Evolutionary conservation across 805 yeast genomes (phyloP), one percentile per base, ranked within the genome.

Genomic region (Lipomyces anomalus): DNA sequence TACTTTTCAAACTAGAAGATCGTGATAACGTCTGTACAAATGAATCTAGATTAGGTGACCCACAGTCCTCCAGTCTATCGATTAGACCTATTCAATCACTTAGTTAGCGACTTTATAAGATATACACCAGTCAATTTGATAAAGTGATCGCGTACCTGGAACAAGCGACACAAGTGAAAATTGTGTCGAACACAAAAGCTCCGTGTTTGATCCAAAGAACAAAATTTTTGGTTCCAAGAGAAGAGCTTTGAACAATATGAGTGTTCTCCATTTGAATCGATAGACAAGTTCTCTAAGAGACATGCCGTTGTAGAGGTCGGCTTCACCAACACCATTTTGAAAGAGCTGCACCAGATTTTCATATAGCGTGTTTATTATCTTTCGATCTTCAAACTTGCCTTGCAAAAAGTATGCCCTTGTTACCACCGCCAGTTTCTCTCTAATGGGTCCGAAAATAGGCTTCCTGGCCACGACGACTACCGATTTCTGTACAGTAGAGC

Each of bases 401-500:
- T 92, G 98, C 40, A 78, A 71, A 60, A 92, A 92, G 64, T 80
- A 90, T 1, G 88, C 83, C 48, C 81, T 78, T 0, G 97, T 89
- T 24, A 90, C 85, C 22, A 92, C 86, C 38, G 95, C 82, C 52
- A 92, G 67, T 63, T 92, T 92, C 57, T 92, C 97, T 59, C 82
- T 84, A 46, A 92, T 78, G 50, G 88, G 95, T 0, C 74, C 74
- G 59, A 86, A 87, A 2, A 92, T 78, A 1, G 98, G 97, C 61
- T 83, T 82, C 47, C 85, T 74, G 3, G 84, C 76, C n/a, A 92
- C 75, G 32, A 92, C 80, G 4, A 92, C 95, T 23, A 92, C 76
- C 0, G 95, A 82, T 60, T 92, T 92, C 59, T 92, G 98, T 2
- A 92, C 89, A 0, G 87, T 80, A 1, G 95, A 83, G 46, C 98